Percentiles rank a stretch among this genome's conserved stretches.
These are phyloP conservation scores for Sambucus nigra DNA, from an alignment of 129 eudicot genomes.

Conservation along the genomic window DNA sequence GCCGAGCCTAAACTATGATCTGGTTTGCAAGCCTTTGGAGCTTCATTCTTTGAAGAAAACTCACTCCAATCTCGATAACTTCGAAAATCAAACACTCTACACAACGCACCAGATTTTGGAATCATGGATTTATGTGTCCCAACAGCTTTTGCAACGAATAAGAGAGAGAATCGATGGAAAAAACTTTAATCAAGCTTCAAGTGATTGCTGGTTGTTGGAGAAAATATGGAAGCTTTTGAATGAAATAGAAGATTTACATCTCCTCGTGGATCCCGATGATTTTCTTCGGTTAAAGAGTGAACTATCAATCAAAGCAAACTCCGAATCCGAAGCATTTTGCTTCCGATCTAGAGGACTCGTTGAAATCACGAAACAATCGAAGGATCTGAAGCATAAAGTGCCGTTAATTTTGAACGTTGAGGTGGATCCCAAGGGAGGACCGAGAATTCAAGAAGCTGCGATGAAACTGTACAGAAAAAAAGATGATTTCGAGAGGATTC, in stretches of 20 bases:
- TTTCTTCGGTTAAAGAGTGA: constrained; percentile 53
- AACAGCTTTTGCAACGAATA: constrained; percentile 37
- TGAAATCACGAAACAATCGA: constrained; percentile 45
- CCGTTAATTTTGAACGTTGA: constrained; percentile 65
- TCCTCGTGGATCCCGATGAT: constrained; percentile 76
- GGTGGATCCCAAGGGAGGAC: constrained; percentile 89
- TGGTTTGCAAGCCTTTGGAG: constrained; percentile 50
- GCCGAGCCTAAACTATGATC: constrained; percentile 63
- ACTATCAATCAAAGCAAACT: constrained; percentile 39
- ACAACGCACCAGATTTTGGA: constrained; percentile 67
- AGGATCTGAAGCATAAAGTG: constrained; percentile 67
- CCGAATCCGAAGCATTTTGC: constrained; percentile 54
- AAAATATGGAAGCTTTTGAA: constrained; percentile 52
- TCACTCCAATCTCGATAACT: constrained; percentile 25
- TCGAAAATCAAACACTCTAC: constrained; percentile 48
- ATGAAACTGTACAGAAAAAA: constrained; percentile 60
- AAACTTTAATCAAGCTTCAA: constrained; percentile 30
- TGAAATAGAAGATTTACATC: constrained; percentile 51
- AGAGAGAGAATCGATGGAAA: constrained; percentile 25
- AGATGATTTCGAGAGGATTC: constrained; percentile 36
- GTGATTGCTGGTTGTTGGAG: constrained; percentile 49
- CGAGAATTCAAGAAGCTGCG: constrained; percentile 73
- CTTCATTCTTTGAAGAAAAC: constrained; percentile 47
- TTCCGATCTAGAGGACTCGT: constrained; percentile 56
- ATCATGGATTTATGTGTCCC: constrained; percentile 58